These are phyloP conservation scores for Sugiyamaella boreocaroliniensis DNA, from an alignment of 805 yeast species.

Conservation along the genomic window DNA sequence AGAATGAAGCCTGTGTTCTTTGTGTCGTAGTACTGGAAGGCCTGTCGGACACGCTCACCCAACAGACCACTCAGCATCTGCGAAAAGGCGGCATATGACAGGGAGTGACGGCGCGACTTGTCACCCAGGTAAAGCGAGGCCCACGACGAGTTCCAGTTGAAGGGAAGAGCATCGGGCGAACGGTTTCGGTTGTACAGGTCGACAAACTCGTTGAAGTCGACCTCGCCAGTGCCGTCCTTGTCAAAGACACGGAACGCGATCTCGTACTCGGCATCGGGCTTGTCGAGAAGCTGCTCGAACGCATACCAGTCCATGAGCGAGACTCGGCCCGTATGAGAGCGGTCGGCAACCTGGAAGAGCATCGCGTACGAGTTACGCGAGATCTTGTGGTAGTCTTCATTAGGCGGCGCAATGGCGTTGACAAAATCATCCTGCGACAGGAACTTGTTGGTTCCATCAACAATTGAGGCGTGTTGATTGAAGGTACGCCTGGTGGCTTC, in stretches of 20 bases:
- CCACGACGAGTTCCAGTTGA: slow-evolving; percentile 40
- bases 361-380: slow-evolving; percentile 58
- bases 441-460: slow-evolving; percentile 17
- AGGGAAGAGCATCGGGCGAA: slow-evolving; percentile 33
- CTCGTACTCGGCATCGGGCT: slow-evolving; percentile 50
- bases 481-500: slow-evolving; percentile 15
- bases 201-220: slow-evolving; percentile 36
- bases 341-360: slow-evolving; percentile 76
- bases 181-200: slow-evolving; percentile 32
- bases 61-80: slow-evolving; percentile 41
- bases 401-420: slow-evolving; percentile 38
- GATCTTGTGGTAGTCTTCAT: slow-evolving; percentile 45
- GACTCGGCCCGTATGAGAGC: slow-evolving; percentile 58
- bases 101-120: slow-evolving; percentile 31
- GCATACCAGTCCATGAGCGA: slow-evolving; percentile 65
- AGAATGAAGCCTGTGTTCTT: slow-evolving; percentile 34
- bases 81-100: slow-evolving; percentile 37
- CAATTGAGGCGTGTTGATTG: slow-evolving; percentile 18
- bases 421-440: slow-evolving; percentile 35
- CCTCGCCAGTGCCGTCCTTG: slow-evolving; percentile 32
- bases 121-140: slow-evolving; percentile 37
- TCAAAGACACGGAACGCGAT: slow-evolving; percentile 44
- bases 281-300: slow-evolving; percentile 52
- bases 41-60: slow-evolving; percentile 43
- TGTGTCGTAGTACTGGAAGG: slow-evolving; percentile 34